Conservation (phyloP, 208 protist genomes). For the Polymyxa betae region DNA sequence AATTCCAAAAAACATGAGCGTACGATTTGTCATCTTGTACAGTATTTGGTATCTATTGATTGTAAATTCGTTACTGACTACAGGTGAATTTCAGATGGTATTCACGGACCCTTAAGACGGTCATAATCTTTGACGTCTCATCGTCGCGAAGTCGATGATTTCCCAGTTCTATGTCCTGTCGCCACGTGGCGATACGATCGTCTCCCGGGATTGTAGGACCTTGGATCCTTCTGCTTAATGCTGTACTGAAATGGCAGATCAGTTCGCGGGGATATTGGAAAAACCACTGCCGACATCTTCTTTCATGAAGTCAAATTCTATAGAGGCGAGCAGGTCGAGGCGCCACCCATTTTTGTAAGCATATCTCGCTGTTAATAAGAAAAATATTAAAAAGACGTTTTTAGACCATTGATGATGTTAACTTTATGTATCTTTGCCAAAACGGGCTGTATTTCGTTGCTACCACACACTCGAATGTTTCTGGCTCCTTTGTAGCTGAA, state of each 20-base stretch:
- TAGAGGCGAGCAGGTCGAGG: constrained; percentile 56
- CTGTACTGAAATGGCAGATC: not conserved
- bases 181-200: constrained; percentile 78
- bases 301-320: constrained; percentile 78
- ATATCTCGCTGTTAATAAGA: not conserved
- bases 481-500: constrained; percentile 78
- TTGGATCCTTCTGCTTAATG: not conserved
- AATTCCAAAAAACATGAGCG: too few relatives aligned
- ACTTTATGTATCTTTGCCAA: constrained; percentile 79
- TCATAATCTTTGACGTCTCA: too few relatives aligned
- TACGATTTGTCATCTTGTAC: too few relatives aligned
- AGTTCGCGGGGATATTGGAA: constrained; percentile 76
- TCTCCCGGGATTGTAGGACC: constrained; percentile 77
- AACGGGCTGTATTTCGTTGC: constrained; percentile 81
- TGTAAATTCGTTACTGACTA: too few relatives aligned
- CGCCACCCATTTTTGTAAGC: constrained; percentile 58
- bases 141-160: constrained; percentile 58
- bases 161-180: constrained; percentile 85
- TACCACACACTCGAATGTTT: constrained; percentile 79
- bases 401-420: constrained; percentile 74
- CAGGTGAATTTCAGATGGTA: too few relatives aligned
- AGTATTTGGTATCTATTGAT: too few relatives aligned
- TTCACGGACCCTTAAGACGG: too few relatives aligned
- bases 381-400: not conserved
- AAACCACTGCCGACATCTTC: constrained; percentile 78